Evolutionary conservation across 2,329 filamentous ascomycete species (phyloP), one percentile per base, ranked within the genome.

Genomic region (Aspergillus aculeatus): DNA sequence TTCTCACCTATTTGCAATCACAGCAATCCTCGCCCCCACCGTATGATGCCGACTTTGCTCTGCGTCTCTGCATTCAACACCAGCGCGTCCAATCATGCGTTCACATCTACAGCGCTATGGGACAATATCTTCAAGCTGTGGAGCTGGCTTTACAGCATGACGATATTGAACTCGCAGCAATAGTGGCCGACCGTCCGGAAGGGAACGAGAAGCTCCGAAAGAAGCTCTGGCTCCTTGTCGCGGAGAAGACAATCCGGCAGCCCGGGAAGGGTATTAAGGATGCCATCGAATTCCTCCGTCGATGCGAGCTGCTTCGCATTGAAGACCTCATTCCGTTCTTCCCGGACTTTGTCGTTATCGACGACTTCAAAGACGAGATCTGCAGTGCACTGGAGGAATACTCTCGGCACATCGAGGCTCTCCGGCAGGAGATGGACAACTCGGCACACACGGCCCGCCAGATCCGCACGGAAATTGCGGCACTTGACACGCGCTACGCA

Each of bases 361-460:
- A 99, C 73, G 95, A 98, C 75, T 99, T 99, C 83, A 97, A 98
- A 73, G 93, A 98, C 64, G 95, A 99, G 74, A 98, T 99, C 41
- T 99, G 95, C 78, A 83, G 86, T 0, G 95, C 96, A 1, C 83
- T 99, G 1, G 95, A 99, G 76, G 91, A 96, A 64, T 99, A 99
- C 78, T 90, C 88, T 50, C 89, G 91, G 41, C 92, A 91, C 66
- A 99, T 99, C 66, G 95, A 98, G 70, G 82, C 82, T 1, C 80
- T 99, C 44, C 92, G 93, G 71, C 87, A 89, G 65, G 94, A 98
- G 75, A 99, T 99, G 95, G 95, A 99, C 74, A 92, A 96, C 72
- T 92, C 89, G 4, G 90, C 92, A 10, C 86, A 88, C 62, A 98
- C 95, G 14, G 94, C 95, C 0, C 85, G 88, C 31, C 92, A 96